phyloP scores from a whole-genome alignment of 352 stramenopile species.

The Elongisporangium prolatum region DNA sequence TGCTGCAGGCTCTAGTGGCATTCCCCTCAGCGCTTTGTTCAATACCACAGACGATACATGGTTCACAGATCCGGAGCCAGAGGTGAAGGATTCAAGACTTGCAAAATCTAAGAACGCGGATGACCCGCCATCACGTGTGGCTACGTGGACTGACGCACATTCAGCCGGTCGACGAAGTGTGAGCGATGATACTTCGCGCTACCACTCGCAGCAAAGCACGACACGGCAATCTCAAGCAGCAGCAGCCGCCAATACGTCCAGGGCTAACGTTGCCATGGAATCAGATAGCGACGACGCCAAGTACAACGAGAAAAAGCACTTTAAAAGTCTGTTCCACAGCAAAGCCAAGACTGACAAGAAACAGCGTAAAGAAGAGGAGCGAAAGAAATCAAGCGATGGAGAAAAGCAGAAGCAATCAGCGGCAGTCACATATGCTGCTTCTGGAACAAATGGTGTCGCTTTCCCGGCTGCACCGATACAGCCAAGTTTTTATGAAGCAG shows the following conservation, averaged over 20 bases:
- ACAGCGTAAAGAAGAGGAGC: constrained; percentile 1
- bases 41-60: constrained; percentile 48
- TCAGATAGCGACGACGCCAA: background rate
- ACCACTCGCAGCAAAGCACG: background rate
- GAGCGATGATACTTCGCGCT: background rate
- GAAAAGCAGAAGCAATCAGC: background rate
- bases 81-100: background rate
- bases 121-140: background rate
- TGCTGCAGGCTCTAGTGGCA: constrained; percentile 7
- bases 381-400: background rate
- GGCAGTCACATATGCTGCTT: constrained; percentile 1
- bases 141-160: background rate
- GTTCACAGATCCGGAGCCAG: constrained; percentile 40
- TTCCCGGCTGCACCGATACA: constrained; percentile 5
- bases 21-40: constrained; percentile 24
- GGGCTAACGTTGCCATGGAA: background rate
- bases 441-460: constrained; percentile 11
- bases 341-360: constrained; percentile 15
- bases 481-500: constrained; percentile 36
- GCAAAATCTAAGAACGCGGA: background rate
- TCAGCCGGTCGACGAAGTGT: background rate
- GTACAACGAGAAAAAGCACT: constrained; percentile 14
- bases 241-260: background rate
- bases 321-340: constrained; percentile 31
- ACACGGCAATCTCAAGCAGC: background rate